A percentile compares a stretch with the other conserved stretches of the same genome.
phyloP scores from a whole-genome alignment of 768 basidiomycete species.

The Erythrobasidium yunnanense region DNA sequence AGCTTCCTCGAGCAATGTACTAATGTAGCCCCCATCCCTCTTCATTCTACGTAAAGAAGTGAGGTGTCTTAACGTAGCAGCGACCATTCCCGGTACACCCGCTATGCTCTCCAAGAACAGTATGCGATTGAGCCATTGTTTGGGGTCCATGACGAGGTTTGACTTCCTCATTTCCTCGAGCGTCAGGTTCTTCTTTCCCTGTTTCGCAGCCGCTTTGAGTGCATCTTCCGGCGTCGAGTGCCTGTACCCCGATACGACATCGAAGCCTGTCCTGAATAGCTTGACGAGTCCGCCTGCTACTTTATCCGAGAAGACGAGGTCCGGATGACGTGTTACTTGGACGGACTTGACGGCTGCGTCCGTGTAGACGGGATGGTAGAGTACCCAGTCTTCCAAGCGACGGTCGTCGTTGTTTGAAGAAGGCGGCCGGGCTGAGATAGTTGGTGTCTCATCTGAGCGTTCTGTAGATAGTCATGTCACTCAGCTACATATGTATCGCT shows the following conservation, averaged over 20 bases:
- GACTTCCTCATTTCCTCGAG: conserved; percentile 61
- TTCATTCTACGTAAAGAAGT: conserved; percentile 74
- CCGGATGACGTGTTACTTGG: conserved; percentile 55
- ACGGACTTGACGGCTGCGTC: conserved; percentile 44
- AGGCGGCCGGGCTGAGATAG: background rate
- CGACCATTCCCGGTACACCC: conserved; percentile 51
- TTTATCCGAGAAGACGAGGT: conserved; percentile 61
- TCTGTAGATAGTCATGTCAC: background rate
- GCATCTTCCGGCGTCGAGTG: conserved; percentile 30
- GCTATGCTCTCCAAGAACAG: conserved; percentile 76
- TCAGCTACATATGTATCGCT: background rate
- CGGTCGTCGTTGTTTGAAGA: background rate
- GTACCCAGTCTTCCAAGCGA: conserved; percentile 21
- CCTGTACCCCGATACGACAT: conserved; percentile 74
- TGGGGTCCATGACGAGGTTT: conserved; percentile 62
- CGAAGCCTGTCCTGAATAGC: conserved; percentile 57
- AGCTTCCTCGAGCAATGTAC: conserved; percentile 40
- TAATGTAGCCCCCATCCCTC: conserved; percentile 67
- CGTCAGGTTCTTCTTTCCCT: conserved; percentile 27
- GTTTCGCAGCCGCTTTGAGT: background rate
- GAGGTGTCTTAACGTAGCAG: conserved; percentile 59
- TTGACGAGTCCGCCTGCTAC: conserved; percentile 57
- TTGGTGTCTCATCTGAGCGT: conserved; percentile 1
- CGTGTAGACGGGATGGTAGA: conserved; percentile 39
- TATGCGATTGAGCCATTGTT: conserved; percentile 63